phyloP scores from a whole-genome alignment of 495 filamentous ascomycete species.

The Penicillium ochrochloron region DNA sequence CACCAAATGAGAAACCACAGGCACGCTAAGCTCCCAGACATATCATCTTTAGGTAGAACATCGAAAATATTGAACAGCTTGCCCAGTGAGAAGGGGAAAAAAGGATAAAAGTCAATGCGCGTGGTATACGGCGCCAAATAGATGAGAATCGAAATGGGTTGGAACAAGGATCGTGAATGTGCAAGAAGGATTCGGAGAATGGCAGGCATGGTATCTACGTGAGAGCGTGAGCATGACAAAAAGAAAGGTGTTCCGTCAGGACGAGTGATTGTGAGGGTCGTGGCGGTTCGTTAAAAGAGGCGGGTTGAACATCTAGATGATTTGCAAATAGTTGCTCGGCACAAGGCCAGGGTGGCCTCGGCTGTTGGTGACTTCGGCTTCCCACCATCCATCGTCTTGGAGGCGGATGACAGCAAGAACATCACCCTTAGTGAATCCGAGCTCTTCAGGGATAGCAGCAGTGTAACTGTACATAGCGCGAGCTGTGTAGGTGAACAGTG shows the following conservation, averaged over 20 bases:
- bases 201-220: conserved; percentile 36
- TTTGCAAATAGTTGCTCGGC: conserved; percentile 95
- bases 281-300: conserved; percentile 35
- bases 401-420: conserved; percentile 83
- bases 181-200: conserved; percentile 25
- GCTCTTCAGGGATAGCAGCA: conserved; percentile 91
- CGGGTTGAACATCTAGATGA: conserved; percentile 40
- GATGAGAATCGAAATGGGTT: conserved; percentile 11
- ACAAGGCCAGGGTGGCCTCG: conserved; percentile 80
- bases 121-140: conserved; percentile 18
- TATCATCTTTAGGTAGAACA: conserved; percentile 6
- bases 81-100: not conserved
- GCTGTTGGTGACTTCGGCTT: conserved; percentile 87
- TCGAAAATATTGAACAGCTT: conserved; percentile 13
- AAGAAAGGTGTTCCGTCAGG: conserved; percentile 33
- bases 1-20: conserved; percentile 10
- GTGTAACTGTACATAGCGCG: conserved; percentile 93
- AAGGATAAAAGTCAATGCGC: conserved; percentile 14
- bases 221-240: conserved; percentile 29
- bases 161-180: conserved; percentile 32
- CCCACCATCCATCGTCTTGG: conserved; percentile 99
- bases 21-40: conserved; percentile 20
- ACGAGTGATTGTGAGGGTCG: conserved; percentile 24
- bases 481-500: conserved; percentile 55
- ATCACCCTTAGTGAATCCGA: conserved; percentile 93